Base-by-base conservation (phyloP, 148 eudicot species). In the Chenopodium berlandieri region DNA sequence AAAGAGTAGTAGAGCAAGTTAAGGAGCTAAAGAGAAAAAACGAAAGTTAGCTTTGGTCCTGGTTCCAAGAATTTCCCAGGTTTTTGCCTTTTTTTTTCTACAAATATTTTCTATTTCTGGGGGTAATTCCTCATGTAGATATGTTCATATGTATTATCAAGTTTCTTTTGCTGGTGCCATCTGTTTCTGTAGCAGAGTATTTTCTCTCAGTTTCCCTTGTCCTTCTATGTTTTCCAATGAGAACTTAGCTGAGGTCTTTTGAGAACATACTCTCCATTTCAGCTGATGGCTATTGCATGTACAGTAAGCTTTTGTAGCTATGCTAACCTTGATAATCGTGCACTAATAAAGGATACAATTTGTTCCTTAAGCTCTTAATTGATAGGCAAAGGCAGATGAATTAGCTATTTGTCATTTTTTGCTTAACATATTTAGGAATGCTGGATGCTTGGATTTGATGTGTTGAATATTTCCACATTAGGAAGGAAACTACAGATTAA, bases 1-100 rank as follows among this genome's bases (percentile, higher is more conserved):
- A 90, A 75, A 90, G 86, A 47, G 94, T 86, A 25, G 94, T 96
- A 20, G 90, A 92, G 60, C 91, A 94, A 47, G 81, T 96, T 7
- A 91, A 86, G 82, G 93, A 96, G 9, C 81, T 91, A 60, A 91
- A 89, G 81, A 82, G 73, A 46, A 77, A 84, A 72, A 23, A 23
- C 0, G 25, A 23, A 23, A 23, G 25, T 23, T 23, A 23, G 76
- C 71, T 80, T 70, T 65, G 79, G 54, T 72, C 40, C 72, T 71
- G 76, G 77, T 65, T 63, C 70, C 60, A n/a, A 76, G 78, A 71
- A 60, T 71, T 71, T 63, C 4, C 80, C 81, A 72, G 77, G 60
- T 71, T 76, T 52, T 71, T 48, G 86, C 76, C 44, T 77, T 50
- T 71, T n/a, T 75, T 76, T 30, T 44, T 64, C 22, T 22, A 32